Evolutionary conservation across 2,329 filamentous ascomycete genomes (phyloP).

Genomic region (Cladosporium colombiae): DNA sequence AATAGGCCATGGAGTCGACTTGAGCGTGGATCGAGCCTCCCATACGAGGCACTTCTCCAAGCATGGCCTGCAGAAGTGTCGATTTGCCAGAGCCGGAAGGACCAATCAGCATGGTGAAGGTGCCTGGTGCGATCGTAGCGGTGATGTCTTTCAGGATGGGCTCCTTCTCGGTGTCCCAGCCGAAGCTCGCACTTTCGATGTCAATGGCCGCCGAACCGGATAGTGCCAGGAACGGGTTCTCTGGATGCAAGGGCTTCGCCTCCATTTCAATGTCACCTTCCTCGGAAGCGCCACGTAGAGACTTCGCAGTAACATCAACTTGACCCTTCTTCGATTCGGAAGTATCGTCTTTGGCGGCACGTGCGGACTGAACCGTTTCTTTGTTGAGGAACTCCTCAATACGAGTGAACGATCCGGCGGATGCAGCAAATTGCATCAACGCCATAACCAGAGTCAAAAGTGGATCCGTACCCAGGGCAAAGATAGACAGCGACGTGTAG

Average conservation of each 20-base stretch:
- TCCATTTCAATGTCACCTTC: slow-evolving; percentile 14
- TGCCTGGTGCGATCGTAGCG: slow-evolving; percentile 44
- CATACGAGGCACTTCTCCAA: slow-evolving; percentile 45
- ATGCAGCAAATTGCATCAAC: slow-evolving; percentile 19
- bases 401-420: slow-evolving; percentile 14
- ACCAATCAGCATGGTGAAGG: slow-evolving; percentile 52
- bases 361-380: background rate
- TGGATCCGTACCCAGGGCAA: slow-evolving; percentile 14
- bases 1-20: slow-evolving; percentile 37
- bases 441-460: slow-evolving; percentile 18
- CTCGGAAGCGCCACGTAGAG: background rate
- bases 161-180: slow-evolving; percentile 48
- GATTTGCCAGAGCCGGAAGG: slow-evolving; percentile 57
- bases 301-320: background rate
- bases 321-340: background rate
- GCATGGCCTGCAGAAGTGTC: slow-evolving; percentile 49
- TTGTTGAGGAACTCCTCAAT: slow-evolving; percentile 19
- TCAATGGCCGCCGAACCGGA: slow-evolving; percentile 6
- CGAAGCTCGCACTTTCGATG: slow-evolving; percentile 41
- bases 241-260: slow-evolving; percentile 31
- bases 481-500: slow-evolving; percentile 17
- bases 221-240: slow-evolving; percentile 35
- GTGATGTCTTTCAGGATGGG: slow-evolving; percentile 46
- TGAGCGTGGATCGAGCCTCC: slow-evolving; percentile 35
- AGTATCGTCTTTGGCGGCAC: background rate